Percentiles rank a stretch among this genome's conserved stretches.
Evolutionary conservation across 129 eudicot species (phyloP).

Genomic region (Dittrichia graveolens): DNA sequence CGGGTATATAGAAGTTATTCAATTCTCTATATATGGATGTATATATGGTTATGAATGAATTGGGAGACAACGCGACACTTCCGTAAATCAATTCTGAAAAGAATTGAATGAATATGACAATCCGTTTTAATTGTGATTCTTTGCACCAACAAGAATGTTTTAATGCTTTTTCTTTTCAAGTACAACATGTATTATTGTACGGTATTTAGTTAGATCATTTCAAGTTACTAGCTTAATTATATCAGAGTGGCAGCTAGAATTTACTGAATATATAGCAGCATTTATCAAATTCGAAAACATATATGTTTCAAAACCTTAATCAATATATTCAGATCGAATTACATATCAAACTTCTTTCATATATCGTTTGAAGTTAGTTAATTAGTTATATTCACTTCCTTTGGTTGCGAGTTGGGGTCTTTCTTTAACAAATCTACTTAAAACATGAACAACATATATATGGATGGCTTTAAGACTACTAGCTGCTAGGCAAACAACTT

Average conservation of each 20-base stretch:
- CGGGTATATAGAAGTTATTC: constrained; percentile 7
- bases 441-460: not conserved
- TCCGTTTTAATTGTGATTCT: constrained; percentile 10
- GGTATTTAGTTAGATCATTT: too few species aligned
- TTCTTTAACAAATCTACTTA: not conserved
- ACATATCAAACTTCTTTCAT: too few species aligned
- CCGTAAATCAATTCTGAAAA: constrained; percentile 20
- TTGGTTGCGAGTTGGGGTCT: too few species aligned
- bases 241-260: too few species aligned
- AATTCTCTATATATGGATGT: not conserved
- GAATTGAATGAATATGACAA: constrained; percentile 11
- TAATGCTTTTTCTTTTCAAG: not conserved
- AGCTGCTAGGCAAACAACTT: constrained; percentile 33
- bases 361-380: too few species aligned
- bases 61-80: constrained; percentile 29
- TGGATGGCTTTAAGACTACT: constrained; percentile 11
- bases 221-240: too few species aligned
- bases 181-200: not conserved
- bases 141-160: constrained; percentile 24
- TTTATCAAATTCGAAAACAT: too few species aligned
- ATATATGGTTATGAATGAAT: constrained; percentile 6
- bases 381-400: too few species aligned
- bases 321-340: too few species aligned
- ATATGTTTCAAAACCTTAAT: too few species aligned
- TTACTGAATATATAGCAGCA: too few species aligned